Evolutionary conservation across 371 early-diverging fungal species (phyloP).

Genomic region (Mucor mucedo): DNA sequence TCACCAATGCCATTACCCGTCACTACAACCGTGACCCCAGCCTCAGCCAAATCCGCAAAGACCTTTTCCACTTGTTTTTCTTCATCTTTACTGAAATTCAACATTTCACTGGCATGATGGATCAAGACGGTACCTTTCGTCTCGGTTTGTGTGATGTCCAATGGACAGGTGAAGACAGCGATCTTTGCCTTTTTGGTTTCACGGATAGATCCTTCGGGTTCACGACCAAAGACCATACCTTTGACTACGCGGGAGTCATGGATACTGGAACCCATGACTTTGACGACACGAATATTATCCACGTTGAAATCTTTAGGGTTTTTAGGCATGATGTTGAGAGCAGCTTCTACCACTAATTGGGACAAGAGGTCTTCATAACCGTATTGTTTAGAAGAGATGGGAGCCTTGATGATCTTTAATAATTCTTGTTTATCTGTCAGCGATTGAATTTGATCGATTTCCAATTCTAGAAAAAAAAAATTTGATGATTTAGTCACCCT

Average conservation of each 20-base stretch:
- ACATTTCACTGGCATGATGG: slow-evolving; percentile 96
- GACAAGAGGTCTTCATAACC: slow-evolving; percentile 91
- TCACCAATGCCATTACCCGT: slow-evolving; percentile 92
- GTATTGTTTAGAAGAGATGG: slow-evolving; percentile 92
- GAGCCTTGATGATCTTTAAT: slow-evolving; percentile 74
- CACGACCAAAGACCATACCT: slow-evolving; percentile 99
- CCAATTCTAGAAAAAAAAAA: slow-evolving; percentile 55
- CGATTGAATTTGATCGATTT: slow-evolving; percentile 68
- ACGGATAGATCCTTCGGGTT: slow-evolving; percentile 84
- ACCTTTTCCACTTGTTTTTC: slow-evolving; percentile 79
- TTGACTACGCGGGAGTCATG: slow-evolving; percentile 92
- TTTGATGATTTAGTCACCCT: not conserved
- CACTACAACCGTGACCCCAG: slow-evolving; percentile 94
- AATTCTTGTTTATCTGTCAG: slow-evolving; percentile 65
- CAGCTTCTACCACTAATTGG: slow-evolving; percentile 85
- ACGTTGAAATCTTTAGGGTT: slow-evolving; percentile 88
- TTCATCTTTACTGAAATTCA: slow-evolving; percentile 95
- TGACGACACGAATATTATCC: slow-evolving; percentile 96
- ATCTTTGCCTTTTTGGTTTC: slow-evolving; percentile 86
- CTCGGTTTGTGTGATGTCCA: slow-evolving; percentile 97
- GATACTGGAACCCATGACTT: slow-evolving; percentile 94
- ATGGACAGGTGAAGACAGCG: slow-evolving; percentile 96
- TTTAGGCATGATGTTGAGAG: slow-evolving; percentile 90
- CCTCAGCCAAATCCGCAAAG: slow-evolving; percentile 88
- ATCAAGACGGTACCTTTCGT: slow-evolving; percentile 99